A percentile compares a stretch with the other conserved stretches of the same genome.
These are phyloP conservation scores for Babesia sp. DNA, from an alignment of 169 alveolate species.

Conservation along the genomic window DNA sequence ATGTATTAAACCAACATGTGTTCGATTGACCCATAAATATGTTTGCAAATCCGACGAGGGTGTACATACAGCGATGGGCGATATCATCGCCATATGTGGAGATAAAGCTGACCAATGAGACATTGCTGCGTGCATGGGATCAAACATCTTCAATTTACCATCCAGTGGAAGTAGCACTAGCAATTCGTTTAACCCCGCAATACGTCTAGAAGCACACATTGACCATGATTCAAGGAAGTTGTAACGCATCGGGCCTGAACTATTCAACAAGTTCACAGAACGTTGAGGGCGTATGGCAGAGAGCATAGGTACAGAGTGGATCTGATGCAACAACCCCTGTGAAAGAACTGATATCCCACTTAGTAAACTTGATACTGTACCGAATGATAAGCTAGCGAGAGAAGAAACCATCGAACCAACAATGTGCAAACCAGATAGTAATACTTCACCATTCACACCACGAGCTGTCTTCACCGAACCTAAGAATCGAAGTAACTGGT, in stretches of 20 bases:
- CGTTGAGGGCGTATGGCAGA: slow-evolving; percentile 75
- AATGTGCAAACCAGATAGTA: slow-evolving; percentile 66
- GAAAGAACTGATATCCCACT: slow-evolving; percentile 68
- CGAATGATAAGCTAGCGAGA: slow-evolving; percentile 45
- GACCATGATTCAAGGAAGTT: slow-evolving; percentile 78
- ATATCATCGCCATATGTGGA: slow-evolving; percentile 19
- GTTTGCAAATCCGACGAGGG: slow-evolving; percentile 33
- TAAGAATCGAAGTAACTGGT: slow-evolving; percentile 52
- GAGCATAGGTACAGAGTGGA: slow-evolving; percentile 74
- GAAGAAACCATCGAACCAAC: slow-evolving; percentile 61
- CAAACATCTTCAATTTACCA: slow-evolving; percentile 54
- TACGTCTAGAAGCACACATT: slow-evolving; percentile 57
- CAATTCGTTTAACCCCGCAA: slow-evolving; percentile 61
- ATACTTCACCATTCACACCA: slow-evolving; percentile 34
- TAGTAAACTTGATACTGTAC: slow-evolving; percentile 57
- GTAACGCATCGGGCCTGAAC: slow-evolving; percentile 71
- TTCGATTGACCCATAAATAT: slow-evolving; percentile 54
- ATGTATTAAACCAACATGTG: slow-evolving; percentile 42
- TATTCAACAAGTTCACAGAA: slow-evolving; percentile 59
- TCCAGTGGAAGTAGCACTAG: slow-evolving; percentile 72
- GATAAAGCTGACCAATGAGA: slow-evolving; percentile 64
- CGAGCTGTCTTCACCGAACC: slow-evolving; percentile 24
- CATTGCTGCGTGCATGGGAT: slow-evolving; percentile 52
- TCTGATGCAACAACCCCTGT: slow-evolving; percentile 76
- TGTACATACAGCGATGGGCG: slow-evolving; percentile 47